Evolutionary conservation across 106 monocot species (phyloP).

Genomic region (Allium cepa): DNA sequence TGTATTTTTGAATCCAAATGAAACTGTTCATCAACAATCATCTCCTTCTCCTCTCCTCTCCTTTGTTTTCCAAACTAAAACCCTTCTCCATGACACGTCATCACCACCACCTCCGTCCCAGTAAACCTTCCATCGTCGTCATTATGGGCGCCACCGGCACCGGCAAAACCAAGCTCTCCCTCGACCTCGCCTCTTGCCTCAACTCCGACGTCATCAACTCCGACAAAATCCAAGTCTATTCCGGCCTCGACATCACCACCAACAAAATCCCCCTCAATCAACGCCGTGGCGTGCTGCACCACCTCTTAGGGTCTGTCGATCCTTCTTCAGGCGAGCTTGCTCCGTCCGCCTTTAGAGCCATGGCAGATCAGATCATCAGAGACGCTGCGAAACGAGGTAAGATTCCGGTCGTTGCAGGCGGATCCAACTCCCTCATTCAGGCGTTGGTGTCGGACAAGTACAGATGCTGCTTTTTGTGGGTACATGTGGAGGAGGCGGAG

Average conservation of each 20-base stretch:
- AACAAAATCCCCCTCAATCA: conserved; percentile 66
- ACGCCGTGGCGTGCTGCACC: conserved; percentile 69
- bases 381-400: conserved; percentile 25
- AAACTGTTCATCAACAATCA: too few species aligned
- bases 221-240: conserved; percentile 90
- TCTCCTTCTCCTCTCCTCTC: too few species aligned
- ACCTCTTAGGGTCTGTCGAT: conserved; percentile 65
- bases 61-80: too few species aligned
- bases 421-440: conserved; percentile 84
- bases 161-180: conserved; percentile 83
- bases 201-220: conserved; percentile 71
- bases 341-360: conserved; percentile 35
- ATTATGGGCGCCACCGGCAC: conserved; percentile 94
- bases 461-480: conserved; percentile 71
- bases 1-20: too few species aligned
- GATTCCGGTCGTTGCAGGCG: conserved; percentile 72
- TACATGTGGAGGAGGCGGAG: conserved; percentile 50
- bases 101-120: neutral
- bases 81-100: too few species aligned
- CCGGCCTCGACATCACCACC: conserved; percentile 84
- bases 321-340: conserved; percentile 49
- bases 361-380: conserved; percentile 27
- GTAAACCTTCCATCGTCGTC: conserved; percentile 25
- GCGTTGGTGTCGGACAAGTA: conserved; percentile 38
- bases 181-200: conserved; percentile 49